These are phyloP conservation scores for Pachysandra terminalis DNA, from an alignment of 164 flowering plant species.

Conservation along the genomic window DNA sequence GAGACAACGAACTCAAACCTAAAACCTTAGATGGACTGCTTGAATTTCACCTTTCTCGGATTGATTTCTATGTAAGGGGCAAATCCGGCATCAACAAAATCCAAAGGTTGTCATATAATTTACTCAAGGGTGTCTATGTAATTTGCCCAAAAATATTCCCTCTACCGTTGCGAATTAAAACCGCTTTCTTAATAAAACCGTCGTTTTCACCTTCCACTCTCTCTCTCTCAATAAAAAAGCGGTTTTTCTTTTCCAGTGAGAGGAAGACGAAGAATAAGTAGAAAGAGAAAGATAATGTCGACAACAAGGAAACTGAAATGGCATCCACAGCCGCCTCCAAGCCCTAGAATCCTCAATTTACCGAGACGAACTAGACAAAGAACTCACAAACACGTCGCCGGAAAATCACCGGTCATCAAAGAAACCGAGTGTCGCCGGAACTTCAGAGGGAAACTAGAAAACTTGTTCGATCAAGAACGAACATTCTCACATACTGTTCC, in stretches of 20 bases:
- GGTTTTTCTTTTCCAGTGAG: background rate
- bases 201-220: background rate
- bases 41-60: too few relatives aligned
- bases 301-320: constrained; percentile 45
- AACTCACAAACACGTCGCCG: constrained; percentile 9
- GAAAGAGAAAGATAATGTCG: constrained; percentile 25
- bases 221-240: background rate
- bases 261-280: background rate
- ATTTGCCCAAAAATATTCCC: too few relatives aligned
- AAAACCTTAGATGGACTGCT: too few relatives aligned
- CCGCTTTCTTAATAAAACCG: background rate
- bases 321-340: constrained; percentile 65
- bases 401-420: constrained; percentile 12
- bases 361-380: constrained; percentile 48
- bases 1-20: too few relatives aligned
- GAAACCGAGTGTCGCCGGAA: constrained; percentile 6
- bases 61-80: too few relatives aligned
- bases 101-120: too few relatives aligned
- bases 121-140: too few relatives aligned
- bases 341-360: constrained; percentile 59
- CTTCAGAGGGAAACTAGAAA: constrained; percentile 44
- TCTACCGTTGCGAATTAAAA: background rate
- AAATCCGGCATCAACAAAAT: too few relatives aligned
- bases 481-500: constrained; percentile 36
- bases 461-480: constrained; percentile 58